Base-by-base conservation (phyloP, 192 early-diverging fungal genomes). In the Coemansia sp. region DNA sequence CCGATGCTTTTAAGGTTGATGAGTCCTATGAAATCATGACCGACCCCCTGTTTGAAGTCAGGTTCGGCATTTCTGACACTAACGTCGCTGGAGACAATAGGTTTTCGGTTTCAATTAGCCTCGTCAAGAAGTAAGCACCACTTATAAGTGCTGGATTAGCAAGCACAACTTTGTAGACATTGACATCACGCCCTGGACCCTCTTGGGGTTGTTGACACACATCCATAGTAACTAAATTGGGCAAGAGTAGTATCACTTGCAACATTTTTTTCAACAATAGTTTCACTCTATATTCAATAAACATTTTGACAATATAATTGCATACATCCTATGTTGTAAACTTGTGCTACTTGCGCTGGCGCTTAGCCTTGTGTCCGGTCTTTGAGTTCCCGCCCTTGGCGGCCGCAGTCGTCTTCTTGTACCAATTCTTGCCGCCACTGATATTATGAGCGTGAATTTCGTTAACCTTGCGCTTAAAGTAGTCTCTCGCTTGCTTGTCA, bases 381-480 rank as follows among this genome's bases (percentile, higher is more conserved):
- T 65, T 65, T 13, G 40, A 65, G 43, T 31, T 65, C 8, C 61
- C 61, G 38, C 61, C 61, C 20, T 62, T 62, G 8, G 38, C 31
- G 41, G 61, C 61, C 10, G 61, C 43, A 3, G 69, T 50, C n/a
- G 33, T 69, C 13, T 60, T 58, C 39, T 63, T 62, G 73, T 80
- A 75, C 78, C 78, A 80, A 20, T 64, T 58, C 29, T 67, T 80
- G 34, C 73, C 73, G 8, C 86, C 85, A 20, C 75, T 86, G 38
- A 44, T 65, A 46, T 77, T 79, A 15, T 72, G 68, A 15, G 78
- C 72, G 40, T 95, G 94, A 34, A 96, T 91, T 62, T 95, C 93
- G 34, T 85, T 65, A 36, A 92, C 91, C 85, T 95, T 95, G 57
- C 91, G 81, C 88, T 97, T 98, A 74, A 95, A 92, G 71, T 96